Percentiles rank a stretch among this genome's conserved stretches.
Evolutionary conservation across 208 protist species (phyloP).

Genomic region (Crithidia mellificae): DNA sequence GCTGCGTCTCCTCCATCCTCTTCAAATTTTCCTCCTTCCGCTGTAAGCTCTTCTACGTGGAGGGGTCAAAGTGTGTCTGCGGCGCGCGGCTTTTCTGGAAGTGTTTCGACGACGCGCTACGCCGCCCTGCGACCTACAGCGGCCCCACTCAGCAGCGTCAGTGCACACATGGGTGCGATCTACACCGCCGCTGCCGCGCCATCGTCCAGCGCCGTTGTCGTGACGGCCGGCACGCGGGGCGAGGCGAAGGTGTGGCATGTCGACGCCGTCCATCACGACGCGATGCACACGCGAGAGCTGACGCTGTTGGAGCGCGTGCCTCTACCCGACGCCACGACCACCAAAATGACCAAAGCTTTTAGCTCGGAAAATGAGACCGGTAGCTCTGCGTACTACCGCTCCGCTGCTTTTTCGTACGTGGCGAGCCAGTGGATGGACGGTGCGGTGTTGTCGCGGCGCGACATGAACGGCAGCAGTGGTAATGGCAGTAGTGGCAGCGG

Average conservation of each 20-base stretch:
- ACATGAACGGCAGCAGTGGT: not conserved
- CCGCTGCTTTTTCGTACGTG: slow-evolving; percentile 18
- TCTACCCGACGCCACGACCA: not conserved
- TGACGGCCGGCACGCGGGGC: slow-evolving; percentile 57
- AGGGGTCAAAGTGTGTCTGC: no score
- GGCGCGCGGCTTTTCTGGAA: not conserved
- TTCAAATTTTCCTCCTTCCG: not conserved
- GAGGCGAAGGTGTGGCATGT: slow-evolving; percentile 68
- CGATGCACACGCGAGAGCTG: slow-evolving; percentile 16
- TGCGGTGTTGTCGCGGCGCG: not conserved
- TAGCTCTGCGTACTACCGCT: not conserved
- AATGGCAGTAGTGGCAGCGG: no score
- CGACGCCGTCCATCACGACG: not conserved
- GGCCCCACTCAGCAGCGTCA: slow-evolving; percentile 31
- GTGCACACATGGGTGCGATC: slow-evolving; percentile 54
- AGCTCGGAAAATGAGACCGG: no score
- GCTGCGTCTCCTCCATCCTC: no score
- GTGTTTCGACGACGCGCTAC: not conserved
- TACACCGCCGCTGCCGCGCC: slow-evolving; percentile 35
- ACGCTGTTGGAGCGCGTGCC: slow-evolving; percentile 28
- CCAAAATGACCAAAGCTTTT: no score
- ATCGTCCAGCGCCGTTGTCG: slow-evolving; percentile 29
- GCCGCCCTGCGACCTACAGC: slow-evolving; percentile 39
- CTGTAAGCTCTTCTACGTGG: no score
- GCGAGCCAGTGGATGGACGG: slow-evolving; percentile 30